Conservation (phyloP, 441 rosid genomes). For the Populus tomentosa region DNA sequence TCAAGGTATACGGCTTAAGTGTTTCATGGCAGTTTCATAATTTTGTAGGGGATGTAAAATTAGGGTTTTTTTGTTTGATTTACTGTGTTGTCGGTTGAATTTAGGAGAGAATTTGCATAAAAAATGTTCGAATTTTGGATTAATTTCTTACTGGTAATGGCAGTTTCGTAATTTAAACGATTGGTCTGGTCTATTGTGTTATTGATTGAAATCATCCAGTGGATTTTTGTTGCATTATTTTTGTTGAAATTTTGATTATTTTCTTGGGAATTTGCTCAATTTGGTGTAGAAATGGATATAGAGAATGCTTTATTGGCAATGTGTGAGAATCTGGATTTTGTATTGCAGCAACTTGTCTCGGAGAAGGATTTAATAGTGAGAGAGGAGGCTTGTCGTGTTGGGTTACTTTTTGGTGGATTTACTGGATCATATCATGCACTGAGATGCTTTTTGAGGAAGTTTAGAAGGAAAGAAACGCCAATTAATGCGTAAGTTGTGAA, state of each 20-base stretch:
- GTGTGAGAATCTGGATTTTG: conserved; percentile 7
- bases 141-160: not conserved
- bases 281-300: not conserved
- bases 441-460: conserved; percentile 78
- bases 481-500: conserved; percentile 61
- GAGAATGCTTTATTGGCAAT: not conserved
- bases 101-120: not conserved
- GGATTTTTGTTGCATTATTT: not conserved
- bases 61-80: not conserved
- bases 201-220: not conserved
- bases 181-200: not conserved
- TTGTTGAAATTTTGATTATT: not conserved
- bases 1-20: conserved; percentile 48
- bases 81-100: not conserved
- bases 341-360: conserved; percentile 92
- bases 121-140: not conserved
- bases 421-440: conserved; percentile 94
- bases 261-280: not conserved
- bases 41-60: not conserved
- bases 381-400: conserved; percentile 97
- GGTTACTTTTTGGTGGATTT: conserved; percentile 95
- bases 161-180: not conserved
- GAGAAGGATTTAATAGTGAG: conserved; percentile 96
- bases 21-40: not conserved
- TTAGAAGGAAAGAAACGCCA: conserved; percentile 87